Conservation (phyloP, 495 filamentous ascomycete genomes). For the Choiromyces venosus region DNA sequence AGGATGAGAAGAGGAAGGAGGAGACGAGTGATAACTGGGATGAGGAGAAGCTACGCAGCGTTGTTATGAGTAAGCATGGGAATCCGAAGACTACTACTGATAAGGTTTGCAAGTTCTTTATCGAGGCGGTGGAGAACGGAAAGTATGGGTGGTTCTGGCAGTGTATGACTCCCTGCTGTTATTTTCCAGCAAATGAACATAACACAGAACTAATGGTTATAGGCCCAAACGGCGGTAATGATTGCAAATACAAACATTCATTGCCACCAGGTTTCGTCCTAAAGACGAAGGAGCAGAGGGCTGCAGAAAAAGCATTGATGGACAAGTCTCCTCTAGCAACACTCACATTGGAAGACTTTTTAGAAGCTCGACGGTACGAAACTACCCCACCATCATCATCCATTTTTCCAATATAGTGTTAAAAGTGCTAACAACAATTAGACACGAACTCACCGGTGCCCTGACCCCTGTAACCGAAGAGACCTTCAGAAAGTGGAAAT, state of each 20-base stretch:
- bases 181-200: background rate
- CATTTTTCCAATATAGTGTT: background rate
- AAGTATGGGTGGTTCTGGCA: constrained; percentile 99
- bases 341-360: constrained; percentile 92
- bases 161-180: constrained; percentile 47
- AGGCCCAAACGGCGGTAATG: constrained; percentile 84
- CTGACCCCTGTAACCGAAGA: constrained; percentile 91
- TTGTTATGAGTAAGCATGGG: constrained; percentile 91
- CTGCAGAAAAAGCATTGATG: constrained; percentile 92
- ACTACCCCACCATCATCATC: background rate
- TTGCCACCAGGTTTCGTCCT: constrained; percentile 94
- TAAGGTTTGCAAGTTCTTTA: constrained; percentile 98
- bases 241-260: constrained; percentile 97
- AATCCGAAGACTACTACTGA: constrained; percentile 95
- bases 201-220: background rate
- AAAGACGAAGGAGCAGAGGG: constrained; percentile 95
- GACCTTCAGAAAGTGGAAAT: constrained; percentile 91
- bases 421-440: constrained; percentile 16
- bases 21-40: constrained; percentile 96
- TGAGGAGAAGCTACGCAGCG: constrained; percentile 86
- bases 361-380: constrained; percentile 80
- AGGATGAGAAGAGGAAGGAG: constrained; percentile 75
- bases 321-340: constrained; percentile 94
- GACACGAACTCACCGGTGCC: constrained; percentile 70
- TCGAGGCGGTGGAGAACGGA: constrained; percentile 92